Base-by-base conservation (phyloP, 768 basidiomycete genomes). In the Leccinellum luteum region DNA sequence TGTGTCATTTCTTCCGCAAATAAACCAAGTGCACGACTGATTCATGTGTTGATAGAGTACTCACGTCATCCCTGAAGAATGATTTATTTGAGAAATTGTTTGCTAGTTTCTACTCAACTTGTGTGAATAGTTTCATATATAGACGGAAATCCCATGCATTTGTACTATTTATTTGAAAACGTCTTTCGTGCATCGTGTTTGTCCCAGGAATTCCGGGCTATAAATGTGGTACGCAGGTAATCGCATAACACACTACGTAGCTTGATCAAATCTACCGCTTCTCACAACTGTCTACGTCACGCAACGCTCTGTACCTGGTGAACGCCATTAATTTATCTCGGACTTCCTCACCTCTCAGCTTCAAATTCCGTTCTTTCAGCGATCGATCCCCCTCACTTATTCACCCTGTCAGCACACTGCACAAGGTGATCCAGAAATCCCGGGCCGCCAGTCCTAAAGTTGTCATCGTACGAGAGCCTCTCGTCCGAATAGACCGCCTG, bases 401-500 rank as follows among this genome's bases (percentile, higher is more conserved):
- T 85, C 28, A 91, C 70, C 13, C 81, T 81, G 45, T 86, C 87
- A 10, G 89, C 77, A 52, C 83, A 81, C n/a, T 75, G 78, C 14
- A 72, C 74, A 6, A 94, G 79, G 51, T 74, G 75, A 17, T 78
- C 78, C 0, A 89, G 73, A 66, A 81, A 90, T 14, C 73, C 31
- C 12, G 31, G 3, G 31, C 12, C 69, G 0, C 83, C 83, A 55
- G 85, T 75, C 44, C 84, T 80, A 76, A 94, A 94, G 69, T 92
- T 92, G 56, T 84, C 67, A 68, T 98, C 94, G 67, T 90, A 94
- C 0, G 87, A 80, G 54, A 84, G 71, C 9, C 73, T 79, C 73
- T 98, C 94, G 74, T 98, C 94, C 4, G 94, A 91, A 70, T 90
- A 92, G 9, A 82, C 77, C 1, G 85, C 84, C 65, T 94, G 91